Base-by-base conservation (phyloP, 371 early-diverging fungal species). In the Zychaea mexicana region DNA sequence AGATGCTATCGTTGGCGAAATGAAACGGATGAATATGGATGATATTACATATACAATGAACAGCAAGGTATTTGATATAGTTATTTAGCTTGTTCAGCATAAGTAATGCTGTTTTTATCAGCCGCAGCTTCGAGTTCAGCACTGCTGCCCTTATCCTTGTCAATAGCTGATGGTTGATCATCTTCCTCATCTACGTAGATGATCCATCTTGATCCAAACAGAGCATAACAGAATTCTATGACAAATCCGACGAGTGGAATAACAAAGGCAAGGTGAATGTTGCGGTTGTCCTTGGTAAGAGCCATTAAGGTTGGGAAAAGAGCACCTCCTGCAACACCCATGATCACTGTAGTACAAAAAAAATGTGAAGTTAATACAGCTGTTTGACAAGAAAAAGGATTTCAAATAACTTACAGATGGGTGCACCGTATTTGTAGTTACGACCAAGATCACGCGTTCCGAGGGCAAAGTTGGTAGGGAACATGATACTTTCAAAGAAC, bases 401-500 rank as follows among this genome's bases (percentile, higher is more conserved):
- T 32, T 1, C 30, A 45, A 36, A 2, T 10, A 36, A 71, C 69
- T 62, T 77, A 79, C 80, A 59, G 19, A 76, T 42, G 10, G 81
- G 70, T 7, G 78, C 73, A 24, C 78, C 81, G 13, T 71, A 69
- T 56, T 81, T 81, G 53, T 81, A 75, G 45, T 81, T 76, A 57
- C 76, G 72, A 46, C 81, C 81, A 24, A 81, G 61, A 61, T 76
- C 73, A 27, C 66, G 73, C 8, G 81, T 81, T 10, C 71, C 74
- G 58, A 82, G 57, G 2, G 77, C 71, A 53, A 82, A 82, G 53
- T 77, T 82, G 17, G 76, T 77, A 21, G 82, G 82, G 61, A 73
- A 82, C 71, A 77, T 68, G 61, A 78, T 69, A 57, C 75, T 74
- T 46, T 79, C 79, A 57, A 82, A 82, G 46, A 78, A 82, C 52